Conservation (phyloP, 495 filamentous ascomycete genomes). For the Recurvomyces mirabilis region DNA sequence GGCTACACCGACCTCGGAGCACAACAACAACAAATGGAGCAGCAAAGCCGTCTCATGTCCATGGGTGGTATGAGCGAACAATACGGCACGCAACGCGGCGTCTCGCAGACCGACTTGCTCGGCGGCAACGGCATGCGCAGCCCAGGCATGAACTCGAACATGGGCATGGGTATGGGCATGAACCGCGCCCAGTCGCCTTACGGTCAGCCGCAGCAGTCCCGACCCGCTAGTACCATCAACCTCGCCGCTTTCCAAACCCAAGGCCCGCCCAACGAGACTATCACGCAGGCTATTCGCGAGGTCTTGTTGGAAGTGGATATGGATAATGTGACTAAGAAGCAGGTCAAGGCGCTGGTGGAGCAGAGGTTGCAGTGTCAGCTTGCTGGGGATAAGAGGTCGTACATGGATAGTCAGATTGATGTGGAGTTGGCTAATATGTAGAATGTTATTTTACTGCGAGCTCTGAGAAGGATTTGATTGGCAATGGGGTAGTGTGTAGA, state of each 20-base stretch:
- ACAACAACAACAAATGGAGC: constrained; percentile 24
- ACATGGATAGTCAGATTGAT: constrained; percentile 87
- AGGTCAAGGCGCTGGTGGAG: constrained; percentile 77
- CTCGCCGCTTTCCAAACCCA: constrained; percentile 46
- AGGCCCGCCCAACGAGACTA: constrained; percentile 60
- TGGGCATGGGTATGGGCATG: no score
- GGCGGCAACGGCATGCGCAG: background rate
- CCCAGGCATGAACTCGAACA: constrained; percentile 5
- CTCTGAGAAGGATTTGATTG: no score
- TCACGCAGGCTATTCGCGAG: constrained; percentile 69
- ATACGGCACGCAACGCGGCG: constrained; percentile 39
- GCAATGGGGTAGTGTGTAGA: no score
- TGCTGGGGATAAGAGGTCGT: constrained; percentile 65
- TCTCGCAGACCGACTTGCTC: constrained; percentile 26
- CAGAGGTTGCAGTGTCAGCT: constrained; percentile 82
- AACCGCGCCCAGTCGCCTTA: constrained; percentile 9
- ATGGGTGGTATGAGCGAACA: constrained; percentile 49
- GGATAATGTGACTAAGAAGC: constrained; percentile 95
- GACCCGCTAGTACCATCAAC: constrained; percentile 63
- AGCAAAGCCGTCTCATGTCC: constrained; percentile 47
- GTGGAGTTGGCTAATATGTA: constrained; percentile 82
- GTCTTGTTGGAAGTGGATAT: constrained; percentile 86
- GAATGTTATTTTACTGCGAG: no score
- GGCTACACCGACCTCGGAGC: constrained; percentile 20
- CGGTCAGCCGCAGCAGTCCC: constrained; percentile 28